Evolutionary conservation across 2,329 filamentous ascomycete species (phyloP), one percentile per base, ranked within the genome.

Genomic region (Apiospora arundinis): DNA sequence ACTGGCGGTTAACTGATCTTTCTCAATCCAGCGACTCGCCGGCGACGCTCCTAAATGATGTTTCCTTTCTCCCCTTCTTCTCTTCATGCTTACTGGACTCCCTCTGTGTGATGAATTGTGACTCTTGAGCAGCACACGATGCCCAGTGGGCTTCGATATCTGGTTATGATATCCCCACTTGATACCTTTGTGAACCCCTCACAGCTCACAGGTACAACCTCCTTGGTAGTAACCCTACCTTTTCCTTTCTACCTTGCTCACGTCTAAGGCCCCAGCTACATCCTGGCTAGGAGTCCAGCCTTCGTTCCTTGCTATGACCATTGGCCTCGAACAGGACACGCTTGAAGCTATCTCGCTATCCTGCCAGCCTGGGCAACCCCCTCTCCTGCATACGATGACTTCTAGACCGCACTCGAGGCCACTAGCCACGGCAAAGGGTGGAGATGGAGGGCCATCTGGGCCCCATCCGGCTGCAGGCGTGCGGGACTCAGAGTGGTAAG

Each of bases 351-450:
- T 60, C 52, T n/a, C 28, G 28, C 52, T 11, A 32, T 37, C 7
- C 32, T 40, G 8, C 56, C 56, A 40, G 56, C 56, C 32, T 40
- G 16, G 32, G 12, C 8, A 23, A 23, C n/a, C 32, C 56, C 21
- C 56, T 63, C 28, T 63, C 56, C 56, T 40, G 32, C 18, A 63
- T 37, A 60, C n/a, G 28, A 14, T 2, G 56, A 63, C 28, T 32
- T 63, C 32, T 40, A 63, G 56, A 63, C 56, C 56, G 25, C 52
- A n/a, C 32, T 63, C 56, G 56, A 63, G 21, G 4, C 56, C 28
- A 63, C 56, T 63, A 40, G 56, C 56, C 32, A 63, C 18, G 56
- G 56, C 25, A 40, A 63, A 40, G 32, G 56, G 56, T 63, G 56
- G 56, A 40, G 56, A 12, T n/a, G 45, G 9, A 63, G 21, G 18